Evolutionary conservation across 2,329 filamentous ascomycete genomes (phyloP).

Genomic region (Colletotrichum sp.): DNA sequence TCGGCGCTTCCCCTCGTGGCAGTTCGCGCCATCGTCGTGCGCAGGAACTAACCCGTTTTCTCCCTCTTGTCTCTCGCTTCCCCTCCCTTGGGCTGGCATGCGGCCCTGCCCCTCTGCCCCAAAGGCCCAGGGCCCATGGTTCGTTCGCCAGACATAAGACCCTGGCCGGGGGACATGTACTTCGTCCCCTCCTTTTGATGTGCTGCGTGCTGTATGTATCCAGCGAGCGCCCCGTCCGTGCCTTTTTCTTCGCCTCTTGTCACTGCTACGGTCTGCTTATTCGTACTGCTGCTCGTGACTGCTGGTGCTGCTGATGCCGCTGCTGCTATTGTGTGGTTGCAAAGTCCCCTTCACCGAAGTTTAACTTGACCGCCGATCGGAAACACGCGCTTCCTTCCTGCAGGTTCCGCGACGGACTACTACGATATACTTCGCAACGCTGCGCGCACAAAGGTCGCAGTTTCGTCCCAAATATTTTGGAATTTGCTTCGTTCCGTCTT

Average conservation of each 20-base stretch:
- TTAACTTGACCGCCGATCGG: slow-evolving; percentile 16
- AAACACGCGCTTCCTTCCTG: neutral
- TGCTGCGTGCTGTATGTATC: neutral
- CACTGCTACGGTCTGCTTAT: neutral
- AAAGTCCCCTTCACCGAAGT: neutral
- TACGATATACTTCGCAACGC: neutral
- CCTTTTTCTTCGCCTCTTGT: neutral
- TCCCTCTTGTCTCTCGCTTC: neutral
- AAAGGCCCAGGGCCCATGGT: neutral
- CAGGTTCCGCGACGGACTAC: neutral
- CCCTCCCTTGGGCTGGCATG: neutral
- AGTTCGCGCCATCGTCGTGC: neutral
- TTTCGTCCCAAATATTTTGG: neutral
- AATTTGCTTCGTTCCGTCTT: neutral
- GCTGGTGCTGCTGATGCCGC: neutral
- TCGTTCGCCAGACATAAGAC: neutral
- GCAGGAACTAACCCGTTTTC: neutral
- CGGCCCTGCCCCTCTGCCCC: neutral
- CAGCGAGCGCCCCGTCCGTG: neutral
- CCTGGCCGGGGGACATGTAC: neutral
- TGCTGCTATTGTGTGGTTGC: neutral
- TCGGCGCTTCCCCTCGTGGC: neutral
- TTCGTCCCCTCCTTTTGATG: neutral
- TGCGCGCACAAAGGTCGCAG: neutral
- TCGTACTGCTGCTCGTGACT: neutral